Conservation (phyloP, 2,329 filamentous ascomycete species). For the Penicillium sp. region DNA sequence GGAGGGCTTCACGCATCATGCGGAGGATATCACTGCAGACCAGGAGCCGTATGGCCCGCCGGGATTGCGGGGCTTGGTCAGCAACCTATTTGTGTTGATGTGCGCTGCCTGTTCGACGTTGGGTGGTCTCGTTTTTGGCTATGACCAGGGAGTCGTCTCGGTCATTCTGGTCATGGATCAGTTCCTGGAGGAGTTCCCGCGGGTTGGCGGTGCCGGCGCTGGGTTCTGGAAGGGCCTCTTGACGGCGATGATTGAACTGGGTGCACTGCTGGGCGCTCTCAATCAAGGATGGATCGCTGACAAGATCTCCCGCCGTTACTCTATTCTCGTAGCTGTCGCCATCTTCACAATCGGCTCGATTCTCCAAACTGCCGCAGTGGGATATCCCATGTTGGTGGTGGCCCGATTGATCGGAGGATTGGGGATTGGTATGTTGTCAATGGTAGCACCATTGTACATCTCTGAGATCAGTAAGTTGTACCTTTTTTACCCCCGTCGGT, state of each 20-base stretch:
- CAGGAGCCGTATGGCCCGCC: slow-evolving; percentile 37
- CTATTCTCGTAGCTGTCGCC: slow-evolving; percentile 54
- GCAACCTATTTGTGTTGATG: slow-evolving; percentile 53
- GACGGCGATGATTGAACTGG: slow-evolving; percentile 59
- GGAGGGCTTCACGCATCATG: slow-evolving; percentile 38
- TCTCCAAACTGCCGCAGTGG: slow-evolving; percentile 54
- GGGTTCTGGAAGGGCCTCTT: slow-evolving; percentile 50
- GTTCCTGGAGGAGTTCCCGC: slow-evolving; percentile 50
- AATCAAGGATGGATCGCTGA: slow-evolving; percentile 56
- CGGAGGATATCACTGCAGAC: slow-evolving; percentile 33
- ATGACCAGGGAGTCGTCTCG: slow-evolving; percentile 50
- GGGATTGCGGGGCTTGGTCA: slow-evolving; percentile 52
- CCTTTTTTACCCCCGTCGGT: too few relatives aligned
- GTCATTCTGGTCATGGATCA: slow-evolving; percentile 57
- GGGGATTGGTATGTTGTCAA: slow-evolving; percentile 55
- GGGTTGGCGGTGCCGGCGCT: slow-evolving; percentile 43
- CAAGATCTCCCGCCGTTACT: slow-evolving; percentile 55
- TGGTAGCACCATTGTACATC: slow-evolving; percentile 57
- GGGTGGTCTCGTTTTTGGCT: slow-evolving; percentile 55
- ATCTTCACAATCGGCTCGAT: slow-evolving; percentile 56
- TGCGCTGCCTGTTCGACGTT: slow-evolving; percentile 56
- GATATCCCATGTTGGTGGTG: slow-evolving; percentile 55
- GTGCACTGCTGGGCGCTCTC: slow-evolving; percentile 51
- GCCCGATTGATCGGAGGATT: slow-evolving; percentile 55
- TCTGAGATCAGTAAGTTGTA: slow-evolving; percentile 48